Conservation (phyloP, 345 rosid species). For the Theobroma cacao region DNA sequence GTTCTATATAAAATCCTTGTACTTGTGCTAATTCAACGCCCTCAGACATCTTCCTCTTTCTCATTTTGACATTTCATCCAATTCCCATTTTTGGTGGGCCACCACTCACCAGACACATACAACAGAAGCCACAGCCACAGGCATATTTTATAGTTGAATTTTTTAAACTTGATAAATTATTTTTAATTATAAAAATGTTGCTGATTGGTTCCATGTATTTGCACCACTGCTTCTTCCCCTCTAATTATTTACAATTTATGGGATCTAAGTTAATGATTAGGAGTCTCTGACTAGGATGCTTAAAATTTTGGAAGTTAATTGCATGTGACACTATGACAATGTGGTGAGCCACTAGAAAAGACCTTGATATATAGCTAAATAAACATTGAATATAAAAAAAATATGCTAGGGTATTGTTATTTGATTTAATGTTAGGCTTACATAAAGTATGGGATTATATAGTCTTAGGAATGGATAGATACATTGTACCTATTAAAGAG, state of each 20-base stretch:
- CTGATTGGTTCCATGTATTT: constrained; percentile 21
- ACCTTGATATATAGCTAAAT: neutral
- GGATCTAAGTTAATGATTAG: constrained; percentile 41
- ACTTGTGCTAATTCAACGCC: constrained; percentile 1
- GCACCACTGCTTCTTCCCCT: neutral
- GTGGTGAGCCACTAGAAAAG: neutral
- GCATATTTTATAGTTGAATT: neutral
- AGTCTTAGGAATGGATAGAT: neutral
- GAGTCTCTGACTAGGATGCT: neutral
- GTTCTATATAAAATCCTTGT: neutral
- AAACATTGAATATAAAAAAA: neutral
- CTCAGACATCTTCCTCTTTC: neutral
- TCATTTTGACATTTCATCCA: neutral
- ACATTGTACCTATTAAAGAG: constrained; percentile 6
- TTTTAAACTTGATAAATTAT: neutral
- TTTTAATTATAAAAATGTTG: neutral
- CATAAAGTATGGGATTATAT: neutral
- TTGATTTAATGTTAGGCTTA: neutral
- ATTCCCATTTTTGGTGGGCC: neutral
- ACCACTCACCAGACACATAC: constrained; percentile 4
- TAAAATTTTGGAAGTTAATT: constrained; percentile 13
- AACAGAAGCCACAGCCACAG: neutral
- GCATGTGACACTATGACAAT: constrained; percentile 26
- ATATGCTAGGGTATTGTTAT: neutral
- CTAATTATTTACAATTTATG: neutral